Conservation (phyloP, 176 grass and related monocot species). For the Bonia amplexicaulis region DNA sequence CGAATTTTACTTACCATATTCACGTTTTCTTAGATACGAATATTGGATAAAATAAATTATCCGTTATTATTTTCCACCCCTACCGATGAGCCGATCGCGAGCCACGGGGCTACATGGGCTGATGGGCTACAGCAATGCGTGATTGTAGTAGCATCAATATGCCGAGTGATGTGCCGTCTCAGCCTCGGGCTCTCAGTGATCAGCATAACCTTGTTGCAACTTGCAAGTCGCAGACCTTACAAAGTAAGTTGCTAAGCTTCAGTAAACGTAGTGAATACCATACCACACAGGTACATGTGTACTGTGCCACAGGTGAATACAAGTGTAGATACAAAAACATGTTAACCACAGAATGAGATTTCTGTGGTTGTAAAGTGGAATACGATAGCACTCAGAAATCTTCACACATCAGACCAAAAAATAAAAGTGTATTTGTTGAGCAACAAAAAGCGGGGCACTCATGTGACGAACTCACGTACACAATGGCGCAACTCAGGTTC, state of each 20-base stretch:
- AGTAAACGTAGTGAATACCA: neutral
- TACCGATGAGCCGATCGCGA: too few species aligned
- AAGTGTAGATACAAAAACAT: neutral
- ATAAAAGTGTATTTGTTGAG: slow-evolving; percentile 13
- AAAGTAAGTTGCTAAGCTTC: neutral
- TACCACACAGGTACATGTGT: neutral
- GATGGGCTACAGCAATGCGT: neutral
- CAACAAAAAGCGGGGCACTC: slow-evolving; percentile 6
- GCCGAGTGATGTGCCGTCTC: neutral
- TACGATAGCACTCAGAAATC: neutral
- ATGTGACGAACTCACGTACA: neutral
- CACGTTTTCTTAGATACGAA: too few species aligned
- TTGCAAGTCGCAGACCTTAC: neutral
- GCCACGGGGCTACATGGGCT: too few species aligned
- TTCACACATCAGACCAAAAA: neutral
- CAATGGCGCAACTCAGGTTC: slow-evolving; percentile 13
- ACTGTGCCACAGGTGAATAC: neutral
- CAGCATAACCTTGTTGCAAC: neutral
- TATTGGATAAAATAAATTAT: too few species aligned
- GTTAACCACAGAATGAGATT: neutral
- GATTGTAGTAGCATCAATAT: neutral
- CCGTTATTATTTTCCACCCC: too few species aligned
- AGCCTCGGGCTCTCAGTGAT: neutral
- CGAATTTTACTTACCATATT: too few species aligned
- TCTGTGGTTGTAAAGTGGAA: neutral